Base-by-base conservation (phyloP, 2,329 filamentous ascomycete genomes). In the Chaetomium strumarium region DNA sequence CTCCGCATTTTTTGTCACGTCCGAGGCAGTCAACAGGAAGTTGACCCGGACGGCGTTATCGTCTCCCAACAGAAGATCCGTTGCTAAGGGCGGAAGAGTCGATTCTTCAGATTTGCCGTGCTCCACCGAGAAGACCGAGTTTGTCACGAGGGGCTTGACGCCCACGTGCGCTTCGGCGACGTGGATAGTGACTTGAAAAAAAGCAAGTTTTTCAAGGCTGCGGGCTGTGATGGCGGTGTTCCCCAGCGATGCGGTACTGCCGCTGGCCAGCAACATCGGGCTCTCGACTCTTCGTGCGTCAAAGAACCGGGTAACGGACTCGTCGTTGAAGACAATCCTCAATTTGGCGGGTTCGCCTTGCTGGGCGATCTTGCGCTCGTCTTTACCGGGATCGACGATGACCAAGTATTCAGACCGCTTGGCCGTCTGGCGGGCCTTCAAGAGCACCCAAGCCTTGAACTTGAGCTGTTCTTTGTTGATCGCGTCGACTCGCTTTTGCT, bases 1-100 rank as follows among this genome's bases (percentile, higher is more conserved):
- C 24, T 56, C 55, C 2, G 55, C 49, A 19, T 56, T 47, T 19
- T 56, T 56, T 7, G 55, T 56, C 0, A 51, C 33, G 11, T 56
- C 55, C 1, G 55, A 56, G 2, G 55, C 46, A 3, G 7, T 47
- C 3, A 56, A n/a, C 5, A 46, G n/a, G 14, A 56, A 56, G 11
- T 52, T 53, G 39, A 54, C 45, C 0, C 3, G 16, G 5, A 56
- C 17, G 1, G 51, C 30, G 30, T 56, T 54, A 16, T n/a, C 37
- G 13, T 33, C 9, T 1, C 24, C 36, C 3, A 56, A 24, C 2
- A 30, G 3, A 14, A 49, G 2, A 2, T 39, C 13, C n/a, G n/a
- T n/a, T n/a, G n/a, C n/a, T n/a, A n/a, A n/a, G n/a, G n/a, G n/a
- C n/a, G n/a, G n/a, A n/a, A n/a, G n/a, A n/a, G n/a, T 10, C 19